Evolutionary conservation across 768 basidiomycete genomes (phyloP), one percentile per base, ranked within the genome.

Genomic region (Kwoniella mangroviensis): DNA sequence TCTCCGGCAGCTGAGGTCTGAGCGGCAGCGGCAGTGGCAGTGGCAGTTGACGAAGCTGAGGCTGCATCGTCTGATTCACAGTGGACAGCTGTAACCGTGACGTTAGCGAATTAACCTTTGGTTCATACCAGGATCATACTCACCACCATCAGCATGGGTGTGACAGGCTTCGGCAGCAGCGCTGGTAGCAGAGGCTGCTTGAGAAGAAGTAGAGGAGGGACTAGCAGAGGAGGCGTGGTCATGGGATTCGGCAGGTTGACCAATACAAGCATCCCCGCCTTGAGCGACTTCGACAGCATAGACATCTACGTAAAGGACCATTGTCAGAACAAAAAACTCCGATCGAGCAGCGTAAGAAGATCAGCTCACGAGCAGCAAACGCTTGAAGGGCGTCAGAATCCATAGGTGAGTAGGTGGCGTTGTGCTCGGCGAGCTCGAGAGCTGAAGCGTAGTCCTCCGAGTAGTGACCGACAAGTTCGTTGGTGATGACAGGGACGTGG

Each of bases 361-460:
- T 49, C 45, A 13, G 15, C 45, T 49, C 19, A 49, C 45, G 74
- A 41, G 79, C 73, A n/a, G 80, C 77, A 65, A 78, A 82, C 69
- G 78, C 82, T 65, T 81, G 81, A 41, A 81, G 67, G 12, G 76
- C 74, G 65, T 83, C 76, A 13, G 78, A 81, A 73, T 83, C 81
- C 63, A 67, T 70, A 11, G 76, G 64, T 0, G 80, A 75, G 56
- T 67, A 74, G 11, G 79, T 73, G 3, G 71, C 57, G 74, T 82
- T 80, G 71, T 73, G 64, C 40, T 72, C 55, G 45, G 82, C 82
- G 19, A 82, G 73, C 55, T 79, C 76, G 51, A 80, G 71, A 52
- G 70, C 78, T 4, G 73, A 74, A 21, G 71, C 70, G 63, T 74
- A 75, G 54, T 71, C 70, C 52, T 78, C 76, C 52, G 76, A 71